Base-by-base conservation (phyloP, 805 yeast species). In the Candida cerambycidarum region DNA sequence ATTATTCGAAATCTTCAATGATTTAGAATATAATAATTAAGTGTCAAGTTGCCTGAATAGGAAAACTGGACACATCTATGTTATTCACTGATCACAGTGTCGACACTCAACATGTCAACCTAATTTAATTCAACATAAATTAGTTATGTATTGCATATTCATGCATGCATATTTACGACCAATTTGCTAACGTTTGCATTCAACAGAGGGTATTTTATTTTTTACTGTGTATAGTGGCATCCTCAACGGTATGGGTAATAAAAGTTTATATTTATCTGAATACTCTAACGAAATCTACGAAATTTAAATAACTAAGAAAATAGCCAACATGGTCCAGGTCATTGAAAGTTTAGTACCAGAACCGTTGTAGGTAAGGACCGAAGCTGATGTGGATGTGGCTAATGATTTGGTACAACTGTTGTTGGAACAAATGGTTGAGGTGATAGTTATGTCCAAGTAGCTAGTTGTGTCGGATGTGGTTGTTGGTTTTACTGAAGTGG, bases 1-100 rank as follows among this genome's bases (percentile, higher is more conserved):
- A 46, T 82, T 85, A 49, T 83, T 82, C 60, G 53, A 63, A 9
- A 63, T 83, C 45, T 75, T 85, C 51, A 61, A 72, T 31, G 70
- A 43, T 17, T 25, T 39, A 17, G 39, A 27, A 19, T 12, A 4
- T 14, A n/a, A 27, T 21, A 9, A 4, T 11, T 33, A 33, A n/a
- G 12, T 28, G n/a, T n/a, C n/a, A n/a, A n/a, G n/a, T n/a, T n/a
- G n/a, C n/a, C n/a, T n/a, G n/a, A n/a, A n/a, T n/a, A n/a, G n/a
- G n/a, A n/a, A n/a, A n/a, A n/a, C n/a, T n/a, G n/a, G n/a, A n/a
- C n/a, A n/a, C 9, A 21, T 28, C 13, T 31, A 29, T 36, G 37
- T 42, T 42, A 32, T 39, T 36, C 39, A 41, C 52, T 48, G 48
- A 34, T 39, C 50, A 35, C 52, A 45, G 52, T 48, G 41, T 33